A percentile compares a stretch with the other conserved stretches of the same genome.
phyloP scores from a whole-genome alignment of 2,329 filamentous ascomycete species.

The Ophiostoma fasciatum region DNA sequence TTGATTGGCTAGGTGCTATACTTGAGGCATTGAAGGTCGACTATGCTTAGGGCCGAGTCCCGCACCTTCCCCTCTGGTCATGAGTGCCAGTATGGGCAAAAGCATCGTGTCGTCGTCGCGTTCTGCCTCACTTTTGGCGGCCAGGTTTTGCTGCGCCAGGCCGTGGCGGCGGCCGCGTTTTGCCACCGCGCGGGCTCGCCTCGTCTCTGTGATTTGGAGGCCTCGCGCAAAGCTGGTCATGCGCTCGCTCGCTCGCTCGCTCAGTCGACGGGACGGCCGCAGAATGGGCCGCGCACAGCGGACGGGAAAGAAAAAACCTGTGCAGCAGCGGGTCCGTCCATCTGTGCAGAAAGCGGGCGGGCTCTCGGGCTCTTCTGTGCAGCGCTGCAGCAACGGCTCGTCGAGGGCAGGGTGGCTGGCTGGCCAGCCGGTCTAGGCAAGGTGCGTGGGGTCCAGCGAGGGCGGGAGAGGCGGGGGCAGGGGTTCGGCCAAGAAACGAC shows the following conservation, averaged over 20 bases:
- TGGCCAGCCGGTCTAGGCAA: too few relatives aligned
- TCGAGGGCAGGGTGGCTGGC: too few relatives aligned
- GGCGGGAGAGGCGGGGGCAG: too few relatives aligned
- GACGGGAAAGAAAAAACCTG: too few relatives aligned
- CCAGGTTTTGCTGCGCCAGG: slow-evolving; percentile 1
- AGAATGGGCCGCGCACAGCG: neutral
- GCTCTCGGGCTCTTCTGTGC: too few relatives aligned
- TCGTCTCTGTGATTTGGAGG: too few relatives aligned
- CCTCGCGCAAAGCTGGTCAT: neutral
- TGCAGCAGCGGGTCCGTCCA: too few relatives aligned
- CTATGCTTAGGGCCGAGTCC: neutral
- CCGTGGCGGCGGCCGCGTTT: slow-evolving; percentile 4
- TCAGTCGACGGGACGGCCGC: slow-evolving; percentile 1
- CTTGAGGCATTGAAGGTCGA: neutral
- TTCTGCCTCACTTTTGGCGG: neutral
- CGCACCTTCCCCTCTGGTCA: neutral
- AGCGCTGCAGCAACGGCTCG: too few relatives aligned
- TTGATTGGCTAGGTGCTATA: slow-evolving; percentile 2
- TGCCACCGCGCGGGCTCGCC: too few relatives aligned
- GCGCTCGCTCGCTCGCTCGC: neutral
- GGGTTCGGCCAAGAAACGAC: too few relatives aligned
- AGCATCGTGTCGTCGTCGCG: neutral
- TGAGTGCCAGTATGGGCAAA: neutral
- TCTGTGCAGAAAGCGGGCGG: too few relatives aligned
- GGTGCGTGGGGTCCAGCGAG: too few relatives aligned